Percentiles rank a stretch among this genome's conserved stretches.
These are phyloP conservation scores for Alternaria brassicae DNA, from an alignment of 2,329 filamentous ascomycete genomes.

Conservation along the genomic window DNA sequence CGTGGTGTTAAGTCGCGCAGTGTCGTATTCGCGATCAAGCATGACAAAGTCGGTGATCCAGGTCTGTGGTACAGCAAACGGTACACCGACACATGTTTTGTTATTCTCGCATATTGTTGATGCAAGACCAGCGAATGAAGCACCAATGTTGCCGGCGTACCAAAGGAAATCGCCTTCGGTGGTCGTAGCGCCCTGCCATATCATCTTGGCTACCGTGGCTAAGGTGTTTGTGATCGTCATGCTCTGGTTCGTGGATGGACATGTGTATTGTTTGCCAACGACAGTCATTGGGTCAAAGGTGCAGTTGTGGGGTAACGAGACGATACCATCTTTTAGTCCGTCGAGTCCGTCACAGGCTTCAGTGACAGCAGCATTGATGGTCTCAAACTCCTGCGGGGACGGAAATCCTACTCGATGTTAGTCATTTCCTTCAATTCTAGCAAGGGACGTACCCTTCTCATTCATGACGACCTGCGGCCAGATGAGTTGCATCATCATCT, in stretches of 20 bases:
- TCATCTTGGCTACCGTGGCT: constrained; percentile 18
- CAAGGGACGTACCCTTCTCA: constrained; percentile 17
- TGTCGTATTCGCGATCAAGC: constrained; percentile 18
- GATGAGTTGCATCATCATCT: constrained; percentile 23
- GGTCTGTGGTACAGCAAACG: constrained; percentile 12
- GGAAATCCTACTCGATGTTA: constrained; percentile 9
- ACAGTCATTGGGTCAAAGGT: constrained; percentile 26
- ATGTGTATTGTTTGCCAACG: constrained; percentile 20
- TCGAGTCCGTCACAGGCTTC: constrained; percentile 37
- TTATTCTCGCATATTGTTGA: constrained; percentile 20
- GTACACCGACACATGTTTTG: constrained; percentile 16
- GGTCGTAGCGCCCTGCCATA: constrained; percentile 22
- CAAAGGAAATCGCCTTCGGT: constrained; percentile 22
- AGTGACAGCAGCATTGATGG: constrained; percentile 20
- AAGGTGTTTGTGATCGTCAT: constrained; percentile 13
- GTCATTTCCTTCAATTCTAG: not conserved
- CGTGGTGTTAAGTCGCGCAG: constrained; percentile 7
- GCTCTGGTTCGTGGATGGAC: constrained; percentile 11
- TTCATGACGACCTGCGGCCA: constrained; percentile 41
- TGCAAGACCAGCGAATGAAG: constrained; percentile 12
- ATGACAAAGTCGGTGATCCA: constrained; percentile 25
- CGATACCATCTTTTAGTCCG: constrained; percentile 42
- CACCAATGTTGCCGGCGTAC: constrained; percentile 18
- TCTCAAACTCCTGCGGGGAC: constrained; percentile 31
- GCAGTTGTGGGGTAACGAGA: constrained; percentile 29